Percentiles rank a stretch among this genome's conserved stretches.
Evolutionary conservation across 352 stramenopile species (phyloP).

Genomic region (Pythium plurisporium): DNA sequence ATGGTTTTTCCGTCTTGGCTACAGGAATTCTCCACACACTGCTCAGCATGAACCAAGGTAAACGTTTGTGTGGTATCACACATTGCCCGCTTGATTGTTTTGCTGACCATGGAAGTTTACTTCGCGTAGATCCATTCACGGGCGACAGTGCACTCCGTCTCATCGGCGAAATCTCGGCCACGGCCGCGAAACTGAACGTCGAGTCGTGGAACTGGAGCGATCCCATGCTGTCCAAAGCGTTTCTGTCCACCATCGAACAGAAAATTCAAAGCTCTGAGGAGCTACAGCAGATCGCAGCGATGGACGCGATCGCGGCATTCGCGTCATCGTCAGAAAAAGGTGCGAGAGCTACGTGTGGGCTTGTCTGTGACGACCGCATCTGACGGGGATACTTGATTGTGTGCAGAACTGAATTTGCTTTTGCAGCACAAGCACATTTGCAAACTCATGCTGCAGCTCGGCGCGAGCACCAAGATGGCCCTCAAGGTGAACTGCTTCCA

Average conservation of each 20-base stretch:
- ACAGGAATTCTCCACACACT: slow-evolving; percentile 61
- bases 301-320: slow-evolving; percentile 80
- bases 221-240: slow-evolving; percentile 66
- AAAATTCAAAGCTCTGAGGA: slow-evolving; percentile 62
- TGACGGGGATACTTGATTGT: neutral
- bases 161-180: slow-evolving; percentile 74
- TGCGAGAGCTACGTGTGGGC: slow-evolving; percentile 8
- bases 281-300: slow-evolving; percentile 77
- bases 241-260: slow-evolving; percentile 63
- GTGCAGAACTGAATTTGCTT: slow-evolving; percentile 60
- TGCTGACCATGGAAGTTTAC: neutral
- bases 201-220: slow-evolving; percentile 78
- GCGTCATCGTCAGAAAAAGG: slow-evolving; percentile 76
- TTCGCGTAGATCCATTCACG: slow-evolving; percentile 59
- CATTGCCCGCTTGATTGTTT: neutral
- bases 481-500: slow-evolving; percentile 78
- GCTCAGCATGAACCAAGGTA: slow-evolving; percentile 65
- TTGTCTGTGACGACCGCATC: neutral
- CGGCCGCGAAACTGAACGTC: slow-evolving; percentile 55
- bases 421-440: slow-evolving; percentile 68
- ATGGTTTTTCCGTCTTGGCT: neutral
- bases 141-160: slow-evolving; percentile 69
- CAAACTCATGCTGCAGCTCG: slow-evolving; percentile 51
- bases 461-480: slow-evolving; percentile 56
- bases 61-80: neutral